These are phyloP conservation scores for Suhomyces canberraensis DNA, from an alignment of 805 yeast genomes.

Conservation along the genomic window DNA sequence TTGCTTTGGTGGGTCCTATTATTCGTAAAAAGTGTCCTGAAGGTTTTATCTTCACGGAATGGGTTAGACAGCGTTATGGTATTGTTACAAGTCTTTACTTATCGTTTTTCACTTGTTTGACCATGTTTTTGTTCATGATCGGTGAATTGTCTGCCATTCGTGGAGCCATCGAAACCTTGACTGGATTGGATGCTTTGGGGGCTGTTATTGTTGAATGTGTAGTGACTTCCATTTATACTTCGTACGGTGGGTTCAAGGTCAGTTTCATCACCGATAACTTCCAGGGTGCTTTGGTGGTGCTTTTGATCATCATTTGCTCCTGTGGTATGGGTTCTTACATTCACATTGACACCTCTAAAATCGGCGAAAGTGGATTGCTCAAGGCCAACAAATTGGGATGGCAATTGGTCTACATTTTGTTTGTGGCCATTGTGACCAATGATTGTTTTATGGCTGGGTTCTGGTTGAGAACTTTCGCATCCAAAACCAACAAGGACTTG, in stretches of 20 bases:
- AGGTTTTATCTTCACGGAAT: conserved; percentile 88
- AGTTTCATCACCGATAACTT: conserved; percentile 84
- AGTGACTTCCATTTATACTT: conserved; percentile 83
- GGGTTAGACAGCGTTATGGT: conserved; percentile 88
- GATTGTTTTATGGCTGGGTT: conserved; percentile 89
- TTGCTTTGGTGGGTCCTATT: conserved; percentile 78
- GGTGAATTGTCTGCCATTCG: conserved; percentile 82
- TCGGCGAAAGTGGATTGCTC: conserved; percentile 64
- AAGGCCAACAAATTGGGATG: conserved; percentile 74
- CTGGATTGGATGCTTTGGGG: conserved; percentile 76
- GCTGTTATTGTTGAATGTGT: conserved; percentile 81
- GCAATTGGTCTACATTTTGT: conserved; percentile 81
- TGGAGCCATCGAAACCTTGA: conserved; percentile 70
- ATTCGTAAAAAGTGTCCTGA: conserved; percentile 78
- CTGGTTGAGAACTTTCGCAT: conserved; percentile 93
- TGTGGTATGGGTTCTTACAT: conserved; percentile 77
- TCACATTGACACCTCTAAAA: conserved; percentile 57
- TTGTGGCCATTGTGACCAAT: conserved; percentile 84
- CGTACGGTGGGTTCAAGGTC: conserved; percentile 84
- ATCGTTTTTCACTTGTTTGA: conserved; percentile 77
- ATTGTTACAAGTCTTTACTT: conserved; percentile 66
- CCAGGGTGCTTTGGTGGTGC: conserved; percentile 72
- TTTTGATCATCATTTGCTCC: conserved; percentile 65
- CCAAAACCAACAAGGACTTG: conserved; percentile 71
- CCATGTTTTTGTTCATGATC: conserved; percentile 82